Evolutionary conservation across 768 basidiomycete species (phyloP).

Genomic region (Suillus alpinus): DNA sequence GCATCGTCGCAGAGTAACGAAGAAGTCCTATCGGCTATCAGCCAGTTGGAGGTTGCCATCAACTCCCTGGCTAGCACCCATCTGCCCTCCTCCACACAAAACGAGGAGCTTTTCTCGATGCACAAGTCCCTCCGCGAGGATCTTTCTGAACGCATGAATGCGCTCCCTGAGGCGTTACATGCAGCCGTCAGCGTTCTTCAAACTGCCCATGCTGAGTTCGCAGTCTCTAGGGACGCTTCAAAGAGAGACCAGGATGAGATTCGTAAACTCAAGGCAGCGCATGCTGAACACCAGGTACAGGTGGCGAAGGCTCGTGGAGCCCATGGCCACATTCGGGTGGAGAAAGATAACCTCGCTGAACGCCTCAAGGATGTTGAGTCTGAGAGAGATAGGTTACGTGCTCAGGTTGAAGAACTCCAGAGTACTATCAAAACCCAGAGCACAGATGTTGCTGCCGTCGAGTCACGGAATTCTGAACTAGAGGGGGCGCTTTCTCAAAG

Average conservation of each 20-base stretch:
- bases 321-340: slow-evolving; percentile 75
- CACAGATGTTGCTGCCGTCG: slow-evolving; percentile 45
- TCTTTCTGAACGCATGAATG: slow-evolving; percentile 49
- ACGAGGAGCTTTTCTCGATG: slow-evolving; percentile 45
- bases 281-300: slow-evolving; percentile 70
- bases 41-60: slow-evolving; percentile 47
- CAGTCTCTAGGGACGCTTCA: slow-evolving; percentile 50
- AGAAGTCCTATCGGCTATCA: slow-evolving; percentile 34
- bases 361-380: slow-evolving; percentile 57
- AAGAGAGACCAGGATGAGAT: slow-evolving; percentile 71
- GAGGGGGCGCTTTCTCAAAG: slow-evolving; percentile 76
- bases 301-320: slow-evolving; percentile 73
- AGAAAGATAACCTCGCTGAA: slow-evolving; percentile 72
- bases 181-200: slow-evolving; percentile 55
- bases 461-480: slow-evolving; percentile 54
- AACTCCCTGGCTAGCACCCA: slow-evolving; percentile 52
- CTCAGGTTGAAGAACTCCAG: slow-evolving; percentile 56
- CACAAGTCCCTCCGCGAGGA: slow-evolving; percentile 54
- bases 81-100: slow-evolving; percentile 44
- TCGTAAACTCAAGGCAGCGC: slow-evolving; percentile 47
- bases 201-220: slow-evolving; percentile 59
- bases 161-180: slow-evolving; percentile 59
- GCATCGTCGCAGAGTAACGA: slow-evolving; percentile 15
- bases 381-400: slow-evolving; percentile 62
- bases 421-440: slow-evolving; percentile 39